phyloP scores from a whole-genome alignment of 75 land plant species.

The Selaginella moellendorffii region DNA sequence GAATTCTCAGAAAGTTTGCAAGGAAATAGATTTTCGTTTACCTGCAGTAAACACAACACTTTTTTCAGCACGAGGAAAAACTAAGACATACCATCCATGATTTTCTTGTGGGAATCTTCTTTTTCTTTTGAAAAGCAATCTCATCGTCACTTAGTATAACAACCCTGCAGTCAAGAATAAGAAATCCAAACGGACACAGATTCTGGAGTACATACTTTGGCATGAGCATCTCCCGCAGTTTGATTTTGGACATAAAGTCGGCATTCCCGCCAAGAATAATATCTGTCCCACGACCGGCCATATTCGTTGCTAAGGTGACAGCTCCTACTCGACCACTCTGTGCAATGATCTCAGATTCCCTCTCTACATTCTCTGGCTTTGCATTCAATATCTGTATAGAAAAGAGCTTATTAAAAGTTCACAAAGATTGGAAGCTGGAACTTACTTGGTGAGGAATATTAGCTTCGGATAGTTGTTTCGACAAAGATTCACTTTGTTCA shows the following conservation, averaged over 20 bases:
- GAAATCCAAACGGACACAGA: no score
- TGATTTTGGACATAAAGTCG: conserved; percentile 92
- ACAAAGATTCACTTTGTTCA: conserved; percentile 89
- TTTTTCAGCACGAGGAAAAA: neutral
- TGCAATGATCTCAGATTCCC: conserved; percentile 98
- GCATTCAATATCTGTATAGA: conserved; percentile 79
- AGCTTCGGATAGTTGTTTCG: conserved; percentile 65
- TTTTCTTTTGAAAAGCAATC: conserved; percentile 37
- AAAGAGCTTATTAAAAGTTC: neutral
- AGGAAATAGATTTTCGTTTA: conserved; percentile 74
- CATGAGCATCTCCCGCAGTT: conserved; percentile 95
- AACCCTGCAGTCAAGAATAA: conserved; percentile 39
- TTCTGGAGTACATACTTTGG: conserved; percentile 57
- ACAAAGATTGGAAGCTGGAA: neutral
- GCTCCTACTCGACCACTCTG: conserved; percentile 97
- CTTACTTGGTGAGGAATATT: conserved; percentile 85
- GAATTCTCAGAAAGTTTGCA: conserved; percentile 54
- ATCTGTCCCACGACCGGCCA: conserved; percentile 99
- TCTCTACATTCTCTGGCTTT: conserved; percentile 98
- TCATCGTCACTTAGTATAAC: conserved; percentile 53
- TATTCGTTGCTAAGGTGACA: conserved; percentile 96
- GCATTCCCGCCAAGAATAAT: conserved; percentile 98
- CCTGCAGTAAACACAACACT: conserved; percentile 31
- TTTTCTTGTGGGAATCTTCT: conserved; percentile 56
- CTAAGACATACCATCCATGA: conserved; percentile 58